Evolutionary conservation across 2,329 filamentous ascomycete species (phyloP).

Genomic region (Stagonosporopsis rhizophila): DNA sequence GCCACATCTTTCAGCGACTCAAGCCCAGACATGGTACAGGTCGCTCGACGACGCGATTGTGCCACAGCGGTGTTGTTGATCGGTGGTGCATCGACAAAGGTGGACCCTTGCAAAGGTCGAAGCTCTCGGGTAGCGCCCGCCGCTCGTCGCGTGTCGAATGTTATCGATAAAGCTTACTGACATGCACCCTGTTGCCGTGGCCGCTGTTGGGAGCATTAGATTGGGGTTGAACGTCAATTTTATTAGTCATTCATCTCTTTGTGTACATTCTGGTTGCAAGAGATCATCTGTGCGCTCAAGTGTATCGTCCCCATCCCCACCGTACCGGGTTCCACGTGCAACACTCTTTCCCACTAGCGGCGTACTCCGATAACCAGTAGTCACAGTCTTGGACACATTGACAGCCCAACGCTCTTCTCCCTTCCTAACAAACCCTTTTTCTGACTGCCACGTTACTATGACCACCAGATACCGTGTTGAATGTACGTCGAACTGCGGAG

Average conservation of each 20-base stretch:
- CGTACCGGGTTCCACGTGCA: constrained; percentile 26
- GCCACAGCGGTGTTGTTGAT: constrained; percentile 2
- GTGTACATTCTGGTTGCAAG: background rate
- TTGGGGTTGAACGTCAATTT: background rate
- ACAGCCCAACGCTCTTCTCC: constrained; percentile 22
- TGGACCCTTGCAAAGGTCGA: constrained; percentile 29
- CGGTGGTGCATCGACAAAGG: background rate
- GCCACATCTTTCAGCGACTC: constrained; percentile 57
- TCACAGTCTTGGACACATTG: constrained; percentile 26
- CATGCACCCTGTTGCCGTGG: background rate
- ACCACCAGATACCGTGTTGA: constrained; percentile 53
- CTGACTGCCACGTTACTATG: constrained; percentile 35
- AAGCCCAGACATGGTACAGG: constrained; percentile 30
- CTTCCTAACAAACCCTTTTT: constrained; percentile 5
- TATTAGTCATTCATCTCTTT: background rate
- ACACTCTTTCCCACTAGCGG: constrained; percentile 25
- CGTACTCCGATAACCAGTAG: constrained; percentile 36
- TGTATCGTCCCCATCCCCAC: constrained; percentile 7
- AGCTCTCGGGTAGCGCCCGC: constrained; percentile 24
- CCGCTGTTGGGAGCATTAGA: background rate
- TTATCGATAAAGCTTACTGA: constrained; percentile 36
- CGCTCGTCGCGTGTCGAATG: constrained; percentile 8
- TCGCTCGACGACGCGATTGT: constrained; percentile 3
- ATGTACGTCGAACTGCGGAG: constrained; percentile 36
- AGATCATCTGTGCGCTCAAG: background rate